These are phyloP conservation scores for Botryosphaeria dothidea DNA, from an alignment of 2,329 filamentous ascomycete species.

Conservation along the genomic window DNA sequence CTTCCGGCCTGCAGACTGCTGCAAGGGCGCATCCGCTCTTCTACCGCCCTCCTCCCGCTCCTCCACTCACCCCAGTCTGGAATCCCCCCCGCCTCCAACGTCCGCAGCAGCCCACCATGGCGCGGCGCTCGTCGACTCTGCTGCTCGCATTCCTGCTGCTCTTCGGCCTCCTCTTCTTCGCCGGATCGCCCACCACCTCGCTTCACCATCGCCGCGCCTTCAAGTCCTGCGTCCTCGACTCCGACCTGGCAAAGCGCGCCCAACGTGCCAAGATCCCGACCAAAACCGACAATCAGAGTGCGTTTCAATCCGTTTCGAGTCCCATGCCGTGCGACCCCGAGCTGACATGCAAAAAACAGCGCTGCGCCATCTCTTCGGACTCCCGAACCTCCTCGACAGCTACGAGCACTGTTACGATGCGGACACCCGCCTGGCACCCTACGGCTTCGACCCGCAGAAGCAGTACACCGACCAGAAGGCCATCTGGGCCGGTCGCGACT, in stretches of 20 bases:
- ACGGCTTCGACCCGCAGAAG: slow-evolving; percentile 3
- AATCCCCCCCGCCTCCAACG: background rate
- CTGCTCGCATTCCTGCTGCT: slow-evolving; percentile 5
- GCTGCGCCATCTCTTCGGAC: slow-evolving; percentile 16
- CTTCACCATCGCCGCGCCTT: background rate
- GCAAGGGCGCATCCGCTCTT: slow-evolving; percentile 11
- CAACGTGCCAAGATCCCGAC: slow-evolving; percentile 10
- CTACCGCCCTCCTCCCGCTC: background rate
- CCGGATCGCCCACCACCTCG: background rate
- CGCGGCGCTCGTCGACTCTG: slow-evolving; percentile 8
- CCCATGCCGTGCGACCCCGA: background rate
- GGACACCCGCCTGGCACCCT: slow-evolving; percentile 3
- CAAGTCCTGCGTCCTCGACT: slow-evolving; percentile 10
- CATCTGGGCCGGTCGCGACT: slow-evolving; percentile 44
- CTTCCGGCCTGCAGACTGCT: background rate
- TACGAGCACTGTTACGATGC: slow-evolving; percentile 15
- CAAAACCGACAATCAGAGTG: slow-evolving; percentile 6
- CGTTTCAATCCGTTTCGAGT: background rate
- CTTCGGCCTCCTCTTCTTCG: slow-evolving; percentile 6
- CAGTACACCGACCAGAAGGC: background rate
- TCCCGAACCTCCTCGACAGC: slow-evolving; percentile 13
- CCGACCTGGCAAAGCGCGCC: slow-evolving; percentile 13
- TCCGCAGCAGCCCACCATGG: slow-evolving; percentile 10
- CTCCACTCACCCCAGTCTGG: background rate
- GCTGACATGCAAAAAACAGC: background rate